A percentile compares a stretch with the other conserved stretches of the same genome.
Evolutionary conservation across 140 eudicot species (phyloP).

Genomic region (Erigeron philadelphicus): DNA sequence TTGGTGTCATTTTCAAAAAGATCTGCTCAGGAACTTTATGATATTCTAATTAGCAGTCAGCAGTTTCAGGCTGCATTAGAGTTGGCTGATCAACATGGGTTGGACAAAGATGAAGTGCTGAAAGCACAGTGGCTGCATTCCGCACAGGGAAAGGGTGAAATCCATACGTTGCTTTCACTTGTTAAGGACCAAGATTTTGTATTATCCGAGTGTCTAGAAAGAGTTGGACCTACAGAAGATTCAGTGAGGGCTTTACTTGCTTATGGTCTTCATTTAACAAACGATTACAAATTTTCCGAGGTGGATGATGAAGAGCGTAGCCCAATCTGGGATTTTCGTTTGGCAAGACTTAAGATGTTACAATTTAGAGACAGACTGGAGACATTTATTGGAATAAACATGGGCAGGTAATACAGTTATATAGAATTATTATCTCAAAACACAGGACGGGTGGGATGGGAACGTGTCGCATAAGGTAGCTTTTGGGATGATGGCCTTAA

Average conservation of each 20-base stretch:
- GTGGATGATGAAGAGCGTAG: slow-evolving; percentile 42
- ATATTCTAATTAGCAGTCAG: slow-evolving; percentile 47
- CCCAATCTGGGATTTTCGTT: slow-evolving; percentile 59
- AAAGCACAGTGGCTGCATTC: slow-evolving; percentile 95
- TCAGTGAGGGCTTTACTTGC: slow-evolving; percentile 60
- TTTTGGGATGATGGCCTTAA: no score
- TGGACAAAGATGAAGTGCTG: slow-evolving; percentile 73
- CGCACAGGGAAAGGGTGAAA: slow-evolving; percentile 52
- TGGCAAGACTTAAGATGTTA: slow-evolving; percentile 76
- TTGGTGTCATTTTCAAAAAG: slow-evolving; percentile 59
- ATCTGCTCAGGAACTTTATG: slow-evolving; percentile 75
- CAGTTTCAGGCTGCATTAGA: slow-evolving; percentile 69
- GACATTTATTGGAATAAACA: slow-evolving; percentile 89
- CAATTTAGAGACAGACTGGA: slow-evolving; percentile 84
- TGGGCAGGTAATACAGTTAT: slow-evolving; percentile 70
- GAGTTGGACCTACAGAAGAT: slow-evolving; percentile 84
- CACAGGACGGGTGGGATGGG: no score
- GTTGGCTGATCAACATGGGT: slow-evolving; percentile 62
- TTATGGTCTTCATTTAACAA: slow-evolving; percentile 69
- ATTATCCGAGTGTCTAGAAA: slow-evolving; percentile 69
- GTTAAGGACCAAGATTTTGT: slow-evolving; percentile 80
- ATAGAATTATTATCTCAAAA: background rate
- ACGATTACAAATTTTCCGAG: slow-evolving; percentile 48
- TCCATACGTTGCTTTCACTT: slow-evolving; percentile 47
- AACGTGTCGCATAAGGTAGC: no score